Base-by-base conservation (phyloP, 2,329 filamentous ascomycete species). In the Aspergillus vadensis region DNA sequence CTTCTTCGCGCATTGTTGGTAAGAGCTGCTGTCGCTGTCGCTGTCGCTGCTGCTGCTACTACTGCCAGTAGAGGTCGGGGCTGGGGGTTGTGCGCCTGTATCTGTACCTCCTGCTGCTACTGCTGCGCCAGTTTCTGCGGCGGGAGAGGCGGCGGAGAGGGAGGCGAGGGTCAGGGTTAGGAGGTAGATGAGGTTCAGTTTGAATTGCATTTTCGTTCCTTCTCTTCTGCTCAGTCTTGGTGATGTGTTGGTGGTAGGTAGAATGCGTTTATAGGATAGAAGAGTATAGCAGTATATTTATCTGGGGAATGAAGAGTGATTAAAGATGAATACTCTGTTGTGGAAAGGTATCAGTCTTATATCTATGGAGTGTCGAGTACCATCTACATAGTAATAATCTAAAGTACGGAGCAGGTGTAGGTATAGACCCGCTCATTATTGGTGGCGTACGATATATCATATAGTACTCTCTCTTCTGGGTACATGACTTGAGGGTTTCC, bases 1-100 rank as follows among this genome's bases (percentile, higher is more conserved):
- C 62, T 59, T 64, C 39, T 64, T 51, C 15, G 62, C 62, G 19
- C 43, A 55, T n/a, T 60, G 61, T 17, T 56, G 19, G 19, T 19
- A 41, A n/a, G 36, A 14, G 19, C 52, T 38, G 25, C 15, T 27
- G 21, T 41, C 15, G 51, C 52, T 55, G 52, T 25, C 21, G 43
- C 25, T 25, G 53, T 47, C 5, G 52, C 49, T 10, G 55, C 57
- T 19, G 57, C 44, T 7, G 55, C 54, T 47, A 10, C 54, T 27
- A 38, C 51, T 25, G 47, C 55, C 30, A 5, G 32, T 36, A 12
- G 32, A 36, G 12, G 41, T 44, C 10, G 41, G 19, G 2, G 41
- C n/a, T 14, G 41, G 19, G 9, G 32, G 32, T 36, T 36, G 32
- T 36, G 32, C 32, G 10, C 32, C 32, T 2, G 30, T 12, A 12